Evolutionary conservation across 176 grass and related monocot species (phyloP), one percentile per base, ranked within the genome.

Genomic region (Metroxylon sagu): DNA sequence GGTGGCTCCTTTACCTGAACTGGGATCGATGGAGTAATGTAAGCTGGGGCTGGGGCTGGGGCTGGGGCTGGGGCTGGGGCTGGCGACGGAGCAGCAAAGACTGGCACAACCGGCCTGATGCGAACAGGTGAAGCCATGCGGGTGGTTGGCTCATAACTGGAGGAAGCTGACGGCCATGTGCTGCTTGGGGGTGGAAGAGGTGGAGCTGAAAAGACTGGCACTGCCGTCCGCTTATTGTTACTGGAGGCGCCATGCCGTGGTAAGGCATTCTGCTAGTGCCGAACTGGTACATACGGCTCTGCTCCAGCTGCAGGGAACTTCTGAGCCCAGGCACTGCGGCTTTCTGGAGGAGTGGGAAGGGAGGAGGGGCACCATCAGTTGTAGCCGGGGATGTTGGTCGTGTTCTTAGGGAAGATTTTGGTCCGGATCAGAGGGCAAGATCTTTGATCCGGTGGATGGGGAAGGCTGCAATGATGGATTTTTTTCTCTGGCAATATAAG

Each of bases 161-260:
- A 69, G 79, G 85, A 82, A 80, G 80, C 50, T 89, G 83, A 52
- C 76, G 83, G 23, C 61, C 16, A 30, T 49, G 74, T 52, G 58
- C 72, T 64, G 63, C 52, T 52, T n/a, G 91, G 83, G 59, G 90
- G 80, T 27, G 85, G 83, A 59, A 95, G 79, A 25, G 87, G 87
- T 56, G 92, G 92, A 35, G 94, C 88, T 71, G 94, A 99, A 76
- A 99, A 99, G 54, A 93, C 94, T 54, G 94, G 88, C 53, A 92
- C 82, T 19, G 88, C 74, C 21, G 74, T 99, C 74, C 94, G n/a
- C n/a, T 88, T 21, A 99, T 53, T 65, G 94, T 93, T 16, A 99
- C 85, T 31, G 94, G 85, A 75, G 88, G 84, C 60, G 88, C 94
- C 82, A 99, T 93, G 53, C 76, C 79, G 81, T 83, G 93, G 50